Conservation (phyloP, 306 rosid genomes). For the Acacia crassicarpa region DNA sequence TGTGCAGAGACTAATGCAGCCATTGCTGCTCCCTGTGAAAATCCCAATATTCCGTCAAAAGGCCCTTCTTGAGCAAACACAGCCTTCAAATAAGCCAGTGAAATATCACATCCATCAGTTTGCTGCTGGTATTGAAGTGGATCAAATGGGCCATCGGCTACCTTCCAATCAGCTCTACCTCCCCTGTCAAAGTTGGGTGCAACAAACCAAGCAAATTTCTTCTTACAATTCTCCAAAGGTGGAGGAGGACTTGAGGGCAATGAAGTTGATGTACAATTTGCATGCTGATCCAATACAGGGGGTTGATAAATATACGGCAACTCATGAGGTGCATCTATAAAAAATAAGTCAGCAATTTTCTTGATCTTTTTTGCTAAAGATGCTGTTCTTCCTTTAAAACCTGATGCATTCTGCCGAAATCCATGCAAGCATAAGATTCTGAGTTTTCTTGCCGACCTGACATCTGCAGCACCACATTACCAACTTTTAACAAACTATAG, state of each 20-base stretch:
- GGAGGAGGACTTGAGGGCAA: constrained; percentile 50
- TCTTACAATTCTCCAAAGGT: constrained; percentile 58
- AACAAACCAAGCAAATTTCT: constrained; percentile 83
- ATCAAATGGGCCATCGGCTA: constrained; percentile 70
- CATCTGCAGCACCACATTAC: constrained; percentile 49
- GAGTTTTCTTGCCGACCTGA: constrained; percentile 55
- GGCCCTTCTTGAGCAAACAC: constrained; percentile 66
- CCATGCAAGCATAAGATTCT: constrained; percentile 92
- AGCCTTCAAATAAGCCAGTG: constrained; percentile 56
- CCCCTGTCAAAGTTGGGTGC: constrained; percentile 43
- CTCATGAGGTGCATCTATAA: constrained; percentile 81
- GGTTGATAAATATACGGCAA: constrained; percentile 80
- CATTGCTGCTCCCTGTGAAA: constrained; percentile 96
- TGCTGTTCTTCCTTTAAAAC: constrained; percentile 89
- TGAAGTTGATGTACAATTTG: constrained; percentile 34
- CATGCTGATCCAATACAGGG: constrained; percentile 10
- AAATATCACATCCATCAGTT: constrained; percentile 65
- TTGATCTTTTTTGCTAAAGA: constrained; percentile 84
- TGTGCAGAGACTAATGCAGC: constrained; percentile 63
- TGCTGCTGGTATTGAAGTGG: constrained; percentile 81
- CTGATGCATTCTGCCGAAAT: constrained; percentile 86
- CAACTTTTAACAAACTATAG: constrained; percentile 16
- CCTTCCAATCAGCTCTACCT: constrained; percentile 52
- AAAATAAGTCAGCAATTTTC: constrained; percentile 64
- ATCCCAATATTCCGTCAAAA: constrained; percentile 85